Percentiles rank a stretch among this genome's conserved stretches.
phyloP scores from a whole-genome alignment of 345 rosid species.

The Syzygium jambos region DNA sequence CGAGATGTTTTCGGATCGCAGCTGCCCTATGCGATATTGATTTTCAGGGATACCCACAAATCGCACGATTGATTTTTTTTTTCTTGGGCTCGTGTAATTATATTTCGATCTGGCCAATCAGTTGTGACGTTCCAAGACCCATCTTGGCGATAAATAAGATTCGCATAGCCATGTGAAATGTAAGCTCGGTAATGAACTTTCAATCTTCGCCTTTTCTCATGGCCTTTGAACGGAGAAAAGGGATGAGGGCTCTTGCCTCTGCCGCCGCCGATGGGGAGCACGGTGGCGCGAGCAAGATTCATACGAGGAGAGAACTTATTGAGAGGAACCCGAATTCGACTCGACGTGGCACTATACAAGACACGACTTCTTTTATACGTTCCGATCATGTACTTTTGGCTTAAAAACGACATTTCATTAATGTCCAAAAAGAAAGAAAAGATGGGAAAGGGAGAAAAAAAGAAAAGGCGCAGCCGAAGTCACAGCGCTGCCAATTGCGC shows the following conservation, averaged over 20 bases:
- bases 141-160: neutral
- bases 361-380: accelerated
- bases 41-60: accelerated
- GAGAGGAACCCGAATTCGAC: neutral
- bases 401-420: neutral
- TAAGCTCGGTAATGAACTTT: neutral
- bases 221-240: neutral
- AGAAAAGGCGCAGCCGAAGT: neutral
- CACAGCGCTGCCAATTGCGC: neutral
- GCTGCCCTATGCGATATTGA: neutral
- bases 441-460: neutral
- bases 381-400: too few species aligned
- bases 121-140: too few species aligned
- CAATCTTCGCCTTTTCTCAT: too few species aligned
- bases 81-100: too few species aligned
- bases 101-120: too few species aligned
- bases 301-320: neutral
- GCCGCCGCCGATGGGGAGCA: neutral
- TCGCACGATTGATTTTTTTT: neutral
- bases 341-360: accelerated
- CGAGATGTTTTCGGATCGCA: accelerated
- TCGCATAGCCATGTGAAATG: accelerated
- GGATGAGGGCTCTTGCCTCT: neutral
- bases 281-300: accelerated
- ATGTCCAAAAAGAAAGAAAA: neutral